Evolutionary conservation across 352 stramenopile genomes (phyloP), one percentile per base, ranked within the genome.

Genomic region (Globisporangium nagaii): DNA sequence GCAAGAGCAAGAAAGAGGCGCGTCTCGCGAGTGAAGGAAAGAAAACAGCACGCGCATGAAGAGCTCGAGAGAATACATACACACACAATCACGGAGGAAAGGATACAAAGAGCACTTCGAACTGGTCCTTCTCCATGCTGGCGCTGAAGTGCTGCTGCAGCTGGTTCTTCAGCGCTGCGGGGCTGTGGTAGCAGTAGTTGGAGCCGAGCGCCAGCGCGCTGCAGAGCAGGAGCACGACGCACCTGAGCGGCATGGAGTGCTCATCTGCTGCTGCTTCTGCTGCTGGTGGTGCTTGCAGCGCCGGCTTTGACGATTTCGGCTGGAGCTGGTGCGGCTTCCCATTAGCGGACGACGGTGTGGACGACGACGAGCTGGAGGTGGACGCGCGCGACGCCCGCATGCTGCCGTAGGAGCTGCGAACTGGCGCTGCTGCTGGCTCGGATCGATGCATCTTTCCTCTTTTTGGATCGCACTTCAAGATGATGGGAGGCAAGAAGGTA

Each of bases 141-240:
- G 50, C 34, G 36, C 65, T 70, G 35, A 86, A 83, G 48, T 83
- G 75, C 41, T 84, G 65, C 52, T 85, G 69, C 2, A 89, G 60
- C 46, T 83, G 69, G 54, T 70, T 79, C 62, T 89, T 78, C 27
- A 88, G 64, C 25, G 77, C 76, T 3, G 73, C 66, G 0, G 80
- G 79, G 47, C 78, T 85, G 60, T 90, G 73, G 48, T 68, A 88
- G 65, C 70, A 84, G 56, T 73, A 90, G 55, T 78, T 86, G 41
- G 69, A 78, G 44, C 77, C 73, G 50, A 88, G 63, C 34, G 58
- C 60, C 19, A 79, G 59, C 9, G 74, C 56, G 51, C 72, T 75
- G 24, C 58, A 73, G 25, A 90, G 68, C 55, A 80, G 20, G 15
- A 90, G 61, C 34, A 88, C 65, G n/a, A 73, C 36, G 35, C 31